Conservation (phyloP, 345 rosid genomes). For the Kernera saxatilis region DNA sequence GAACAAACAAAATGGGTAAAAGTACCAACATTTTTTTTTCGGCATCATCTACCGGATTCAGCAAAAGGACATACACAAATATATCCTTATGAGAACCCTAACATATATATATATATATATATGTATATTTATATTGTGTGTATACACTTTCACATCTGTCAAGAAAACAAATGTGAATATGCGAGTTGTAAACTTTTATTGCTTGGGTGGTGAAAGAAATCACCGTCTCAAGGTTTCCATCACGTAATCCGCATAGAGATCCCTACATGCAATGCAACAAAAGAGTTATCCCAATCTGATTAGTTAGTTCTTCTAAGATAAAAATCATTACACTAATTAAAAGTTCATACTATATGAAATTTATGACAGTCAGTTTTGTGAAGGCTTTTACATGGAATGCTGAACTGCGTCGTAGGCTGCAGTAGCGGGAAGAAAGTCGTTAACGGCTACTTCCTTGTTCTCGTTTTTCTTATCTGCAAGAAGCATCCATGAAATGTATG, state of each 20-base stretch:
- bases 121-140: constrained; percentile 3
- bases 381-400: constrained; percentile 76
- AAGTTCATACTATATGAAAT: no score
- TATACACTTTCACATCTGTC: constrained; percentile 8
- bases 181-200: background rate
- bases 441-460: constrained; percentile 98
- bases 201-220: constrained; percentile 8
- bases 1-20: constrained; percentile 11
- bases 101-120: background rate
- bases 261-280: constrained; percentile 44
- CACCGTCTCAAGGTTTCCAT: constrained; percentile 73
- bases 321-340: no score
- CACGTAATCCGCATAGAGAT: constrained; percentile 80
- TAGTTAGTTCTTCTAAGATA: background rate
- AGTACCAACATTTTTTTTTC: constrained; percentile 22
- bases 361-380: background rate
- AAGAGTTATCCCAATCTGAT: background rate
- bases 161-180: constrained; percentile 3
- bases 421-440: constrained; percentile 81
- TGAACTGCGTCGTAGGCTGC: constrained; percentile 78
- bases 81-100: constrained; percentile 4
- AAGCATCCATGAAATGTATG: constrained; percentile 20
- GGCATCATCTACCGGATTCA: constrained; percentile 33
- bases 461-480: constrained; percentile 91
- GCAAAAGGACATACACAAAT: constrained; percentile 21